phyloP scores from a whole-genome alignment of 306 rosid genomes.

The Rosa persica region DNA sequence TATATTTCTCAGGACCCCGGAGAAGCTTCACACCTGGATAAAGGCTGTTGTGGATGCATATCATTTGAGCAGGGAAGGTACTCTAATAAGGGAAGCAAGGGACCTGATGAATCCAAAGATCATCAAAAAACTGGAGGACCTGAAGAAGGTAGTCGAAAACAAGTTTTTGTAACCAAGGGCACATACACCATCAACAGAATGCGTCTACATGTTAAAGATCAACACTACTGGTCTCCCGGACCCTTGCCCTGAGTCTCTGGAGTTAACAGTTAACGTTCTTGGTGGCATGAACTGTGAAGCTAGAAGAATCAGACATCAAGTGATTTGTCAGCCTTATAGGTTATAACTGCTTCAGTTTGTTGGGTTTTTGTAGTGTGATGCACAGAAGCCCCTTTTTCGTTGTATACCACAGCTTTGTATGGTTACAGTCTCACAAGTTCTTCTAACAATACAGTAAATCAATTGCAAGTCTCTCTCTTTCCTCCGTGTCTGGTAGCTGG shows the following conservation, averaged over 20 bases:
- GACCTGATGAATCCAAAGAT: slow-evolving; percentile 86
- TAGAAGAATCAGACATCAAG: background rate
- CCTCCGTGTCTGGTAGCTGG: no score
- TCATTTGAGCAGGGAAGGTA: slow-evolving; percentile 75
- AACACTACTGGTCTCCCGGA: background rate
- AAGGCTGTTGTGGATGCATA: slow-evolving; percentile 73
- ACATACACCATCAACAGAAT: background rate
- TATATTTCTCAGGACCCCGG: slow-evolving; percentile 61
- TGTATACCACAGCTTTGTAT: background rate
- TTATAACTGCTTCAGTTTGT: background rate
- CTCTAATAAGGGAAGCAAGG: slow-evolving; percentile 80
- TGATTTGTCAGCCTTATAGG: slow-evolving; percentile 1
- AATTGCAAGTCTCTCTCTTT: no score
- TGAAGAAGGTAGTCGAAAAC: slow-evolving; percentile 56
- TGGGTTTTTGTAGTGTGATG: slow-evolving; percentile 7
- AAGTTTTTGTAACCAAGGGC: slow-evolving; percentile 57
- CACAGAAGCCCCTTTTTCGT: background rate
- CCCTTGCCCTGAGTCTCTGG: background rate
- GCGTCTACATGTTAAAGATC: background rate
- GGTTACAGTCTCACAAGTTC: background rate
- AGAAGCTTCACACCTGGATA: slow-evolving; percentile 74
- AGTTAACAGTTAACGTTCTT: background rate
- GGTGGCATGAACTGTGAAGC: background rate
- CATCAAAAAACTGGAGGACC: slow-evolving; percentile 65
- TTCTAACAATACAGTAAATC: no score